Base-by-base conservation (phyloP, 164 flowering plant species). In the Tinospora cordifolia region DNA sequence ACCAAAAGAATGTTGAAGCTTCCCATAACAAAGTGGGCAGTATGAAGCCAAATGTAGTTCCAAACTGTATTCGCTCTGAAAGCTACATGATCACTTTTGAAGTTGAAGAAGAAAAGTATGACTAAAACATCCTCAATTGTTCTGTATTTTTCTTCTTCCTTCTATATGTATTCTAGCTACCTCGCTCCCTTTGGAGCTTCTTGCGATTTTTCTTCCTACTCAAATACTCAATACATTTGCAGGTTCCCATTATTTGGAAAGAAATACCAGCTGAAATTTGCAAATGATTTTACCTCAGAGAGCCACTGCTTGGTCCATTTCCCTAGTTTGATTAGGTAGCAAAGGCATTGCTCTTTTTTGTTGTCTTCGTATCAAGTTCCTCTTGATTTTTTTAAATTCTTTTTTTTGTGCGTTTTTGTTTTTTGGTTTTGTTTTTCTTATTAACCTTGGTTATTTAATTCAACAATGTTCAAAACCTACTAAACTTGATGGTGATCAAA, bases 1-100 rank as follows among this genome's bases (percentile, higher is more conserved):
- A 94, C 80, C 99, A 94, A 81, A 94, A 94, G 84, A 90, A 89
- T 81, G 93, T 94, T 67, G 99, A 94, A 84, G 99, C 96, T 69
- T 89, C 85, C 72, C 99, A 94, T 77, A 92, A 86, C 75, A 90
- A 75, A 76, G 81, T 87, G 60, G 74, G 83, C 72, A 79, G 86
- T 71, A 81, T 88, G 90, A 94, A 90, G 87, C 86, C 88, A 5
- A 89, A 84, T 71, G 70, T 85, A 75, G 86, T 92, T 75, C 97
- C 98, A 34, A 94, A 85, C 73, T 92, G 92, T 83, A 87, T 94
- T 76, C 79, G 97, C 47, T 87, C 99, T 39, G 99, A 92, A 79
- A 89, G 78, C 81, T 94, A 92, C 78, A 79, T 90, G 84, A 94
- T 94, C 79, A 89, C 96, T 67, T 94, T 94, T 77, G 97, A 92